These are phyloP conservation scores for Halophytophthora polymorphica DNA, from an alignment of 352 stramenopile species.

Conservation along the genomic window DNA sequence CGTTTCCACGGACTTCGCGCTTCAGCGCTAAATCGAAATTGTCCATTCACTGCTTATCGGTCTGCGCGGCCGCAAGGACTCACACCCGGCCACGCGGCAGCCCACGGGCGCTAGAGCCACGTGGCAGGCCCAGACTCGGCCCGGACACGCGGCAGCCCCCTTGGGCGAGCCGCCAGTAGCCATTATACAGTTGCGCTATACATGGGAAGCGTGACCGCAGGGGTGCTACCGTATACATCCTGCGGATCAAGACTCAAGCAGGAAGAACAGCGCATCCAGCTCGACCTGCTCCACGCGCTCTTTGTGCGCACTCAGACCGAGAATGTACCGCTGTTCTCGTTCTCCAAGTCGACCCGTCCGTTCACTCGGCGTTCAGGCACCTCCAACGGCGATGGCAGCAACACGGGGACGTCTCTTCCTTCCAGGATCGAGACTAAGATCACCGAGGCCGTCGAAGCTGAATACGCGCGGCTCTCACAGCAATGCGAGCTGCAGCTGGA, in stretches of 20 bases:
- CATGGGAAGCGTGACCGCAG: too few species aligned
- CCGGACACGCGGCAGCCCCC: too few species aligned
- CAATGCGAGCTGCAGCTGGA: slow-evolving; percentile 40
- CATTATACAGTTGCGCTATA: too few species aligned
- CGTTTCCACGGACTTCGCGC: too few species aligned
- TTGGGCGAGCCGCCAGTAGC: too few species aligned
- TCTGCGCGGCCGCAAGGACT: too few species aligned
- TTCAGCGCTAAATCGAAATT: too few species aligned
- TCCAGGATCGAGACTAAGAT: slow-evolving; percentile 44
- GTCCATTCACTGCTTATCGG: too few species aligned
- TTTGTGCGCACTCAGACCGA: slow-evolving; percentile 47
- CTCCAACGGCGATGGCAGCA: background rate
- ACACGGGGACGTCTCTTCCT: slow-evolving; percentile 13
- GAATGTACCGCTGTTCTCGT: slow-evolving; percentile 24
- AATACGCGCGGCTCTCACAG: slow-evolving; percentile 36
- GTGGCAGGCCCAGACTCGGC: too few species aligned
- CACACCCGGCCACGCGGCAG: too few species aligned
- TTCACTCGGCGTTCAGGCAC: slow-evolving; percentile 24
- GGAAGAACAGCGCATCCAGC: slow-evolving; percentile 57
- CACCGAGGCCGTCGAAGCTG: slow-evolving; percentile 40
- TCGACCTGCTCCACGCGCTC: slow-evolving; percentile 59
- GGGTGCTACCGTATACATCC: too few species aligned
- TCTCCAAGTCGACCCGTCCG: slow-evolving; percentile 36
- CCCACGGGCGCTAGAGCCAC: too few species aligned
- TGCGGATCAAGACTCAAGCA: slow-evolving; percentile 7